These are phyloP conservation scores for Nemania sp. DNA, from an alignment of 2,329 filamentous ascomycete species.

Conservation along the genomic window DNA sequence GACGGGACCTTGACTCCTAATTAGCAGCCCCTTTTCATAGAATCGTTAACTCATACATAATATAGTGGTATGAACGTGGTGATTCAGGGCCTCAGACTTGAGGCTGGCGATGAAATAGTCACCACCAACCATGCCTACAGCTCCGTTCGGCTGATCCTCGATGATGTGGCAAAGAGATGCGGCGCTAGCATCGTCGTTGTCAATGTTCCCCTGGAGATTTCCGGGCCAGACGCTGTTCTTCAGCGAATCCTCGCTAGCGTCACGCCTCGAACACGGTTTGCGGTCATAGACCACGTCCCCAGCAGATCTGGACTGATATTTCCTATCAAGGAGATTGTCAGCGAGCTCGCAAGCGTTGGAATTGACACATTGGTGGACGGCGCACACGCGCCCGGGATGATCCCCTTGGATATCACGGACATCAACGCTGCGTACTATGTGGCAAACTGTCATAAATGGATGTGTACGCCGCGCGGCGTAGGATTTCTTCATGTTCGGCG, in stretches of 20 bases:
- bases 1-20: too few relatives aligned
- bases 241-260: conserved; percentile 14
- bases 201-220: conserved; percentile 6
- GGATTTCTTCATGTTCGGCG: conserved; percentile 17
- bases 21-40: too few relatives aligned
- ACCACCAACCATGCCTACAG: conserved; percentile 21
- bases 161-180: conserved; percentile 5
- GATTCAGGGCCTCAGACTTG: conserved; percentile 10
- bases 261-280: conserved; percentile 18
- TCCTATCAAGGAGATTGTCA: conserved; percentile 18
- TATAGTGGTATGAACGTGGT: conserved; percentile 18
- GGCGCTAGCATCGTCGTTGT: conserved; percentile 15
- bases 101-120: conserved; percentile 17
- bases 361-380: conserved; percentile 21
- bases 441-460: conserved; percentile 22
- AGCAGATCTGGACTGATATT: conserved; percentile 19
- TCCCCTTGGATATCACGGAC: conserved; percentile 9
- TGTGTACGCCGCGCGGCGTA: conserved; percentile 21
- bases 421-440: conserved; percentile 20
- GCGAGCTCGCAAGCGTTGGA: conserved; percentile 3
- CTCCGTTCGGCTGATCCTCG: conserved; percentile 10
- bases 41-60: background rate
- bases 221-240: conserved; percentile 11
- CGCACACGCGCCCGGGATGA: conserved; percentile 14
- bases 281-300: conserved; percentile 19